A percentile compares a stretch with the other conserved stretches of the same genome.
Conservation (phyloP, 768 basidiomycete genomes). For the Phlebiopsis gigantea region DNA sequence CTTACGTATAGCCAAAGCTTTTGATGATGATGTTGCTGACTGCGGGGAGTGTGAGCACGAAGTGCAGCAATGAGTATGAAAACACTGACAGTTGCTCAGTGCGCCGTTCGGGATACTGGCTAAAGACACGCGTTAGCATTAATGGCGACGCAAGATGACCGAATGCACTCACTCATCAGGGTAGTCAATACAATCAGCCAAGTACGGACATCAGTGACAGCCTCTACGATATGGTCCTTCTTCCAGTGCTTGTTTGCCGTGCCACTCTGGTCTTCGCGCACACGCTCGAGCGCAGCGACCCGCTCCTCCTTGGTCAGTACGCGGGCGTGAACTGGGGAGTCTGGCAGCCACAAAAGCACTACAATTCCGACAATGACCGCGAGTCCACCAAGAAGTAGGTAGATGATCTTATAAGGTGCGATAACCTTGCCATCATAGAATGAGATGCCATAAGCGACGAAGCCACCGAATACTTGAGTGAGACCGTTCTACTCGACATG, state of each 20-base stretch:
- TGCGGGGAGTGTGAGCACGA: conserved; percentile 16
- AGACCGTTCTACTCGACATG: conserved; percentile 19
- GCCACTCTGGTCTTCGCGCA: conserved; percentile 62
- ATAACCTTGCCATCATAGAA: conserved; percentile 43
- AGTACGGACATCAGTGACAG: conserved; percentile 50
- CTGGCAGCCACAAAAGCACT: conserved; percentile 57
- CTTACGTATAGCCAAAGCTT: conserved; percentile 60
- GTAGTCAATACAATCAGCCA: conserved; percentile 61
- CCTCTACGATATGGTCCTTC: conserved; percentile 52
- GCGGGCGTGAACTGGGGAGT: conserved; percentile 56
- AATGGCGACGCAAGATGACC: not conserved
- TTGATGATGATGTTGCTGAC: conserved; percentile 61
- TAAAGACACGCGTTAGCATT: conserved; percentile 22
- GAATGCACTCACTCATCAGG: conserved; percentile 42
- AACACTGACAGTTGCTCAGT: conserved; percentile 51
- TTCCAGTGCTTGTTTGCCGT: conserved; percentile 58
- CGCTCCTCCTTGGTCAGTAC: conserved; percentile 55
- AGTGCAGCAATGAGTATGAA: not conserved
- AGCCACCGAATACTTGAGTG: conserved; percentile 56
- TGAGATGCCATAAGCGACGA: conserved; percentile 59
- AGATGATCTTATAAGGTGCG: conserved; percentile 58
- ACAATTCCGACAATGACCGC: conserved; percentile 53
- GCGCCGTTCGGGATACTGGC: conserved; percentile 65
- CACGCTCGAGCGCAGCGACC: conserved; percentile 57
- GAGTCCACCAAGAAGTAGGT: conserved; percentile 52